Evolutionary conservation across 345 rosid genomes (phyloP).

Genomic region (Ceriops zippeliana): DNA sequence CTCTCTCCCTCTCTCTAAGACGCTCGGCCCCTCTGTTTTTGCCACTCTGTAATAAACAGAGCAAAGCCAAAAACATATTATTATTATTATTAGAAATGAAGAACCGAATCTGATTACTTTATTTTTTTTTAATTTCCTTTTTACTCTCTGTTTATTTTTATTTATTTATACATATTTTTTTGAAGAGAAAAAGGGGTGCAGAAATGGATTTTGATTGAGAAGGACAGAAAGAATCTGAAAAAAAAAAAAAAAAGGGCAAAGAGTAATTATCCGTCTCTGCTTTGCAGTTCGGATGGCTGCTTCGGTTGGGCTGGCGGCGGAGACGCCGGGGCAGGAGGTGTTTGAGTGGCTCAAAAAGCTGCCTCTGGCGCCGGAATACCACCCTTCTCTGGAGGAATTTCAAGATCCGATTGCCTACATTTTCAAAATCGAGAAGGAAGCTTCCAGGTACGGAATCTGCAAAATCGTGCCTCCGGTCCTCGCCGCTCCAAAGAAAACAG

Average conservation of each 20-base stretch:
- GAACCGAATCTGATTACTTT: constrained; percentile 18
- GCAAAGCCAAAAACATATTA: background rate
- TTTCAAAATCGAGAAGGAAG: constrained; percentile 92
- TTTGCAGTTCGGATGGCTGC: constrained; percentile 37
- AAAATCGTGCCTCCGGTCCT: constrained; percentile 90
- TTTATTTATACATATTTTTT: constrained; percentile 7
- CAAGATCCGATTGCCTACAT: constrained; percentile 99
- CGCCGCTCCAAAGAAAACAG: constrained; percentile 61
- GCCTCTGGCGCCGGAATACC: constrained; percentile 90
- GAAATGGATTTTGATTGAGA: constrained; percentile 34
- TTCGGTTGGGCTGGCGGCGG: constrained; percentile 33
- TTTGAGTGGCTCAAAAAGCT: constrained; percentile 85
- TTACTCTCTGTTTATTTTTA: background rate
- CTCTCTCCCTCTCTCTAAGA: background rate
- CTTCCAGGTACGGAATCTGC: constrained; percentile 92
- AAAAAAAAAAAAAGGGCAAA: background rate
- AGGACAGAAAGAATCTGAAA: constrained; percentile 3
- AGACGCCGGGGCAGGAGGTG: constrained; percentile 46
- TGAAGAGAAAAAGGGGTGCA: background rate
- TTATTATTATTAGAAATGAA: background rate
- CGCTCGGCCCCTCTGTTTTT: constrained; percentile 17
- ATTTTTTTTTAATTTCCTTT: background rate
- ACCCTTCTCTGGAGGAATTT: constrained; percentile 77
- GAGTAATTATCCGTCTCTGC: background rate
- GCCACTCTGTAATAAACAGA: constrained; percentile 19